Evolutionary conservation across 345 rosid species (phyloP).

Genomic region (Nephelium lappaceum): DNA sequence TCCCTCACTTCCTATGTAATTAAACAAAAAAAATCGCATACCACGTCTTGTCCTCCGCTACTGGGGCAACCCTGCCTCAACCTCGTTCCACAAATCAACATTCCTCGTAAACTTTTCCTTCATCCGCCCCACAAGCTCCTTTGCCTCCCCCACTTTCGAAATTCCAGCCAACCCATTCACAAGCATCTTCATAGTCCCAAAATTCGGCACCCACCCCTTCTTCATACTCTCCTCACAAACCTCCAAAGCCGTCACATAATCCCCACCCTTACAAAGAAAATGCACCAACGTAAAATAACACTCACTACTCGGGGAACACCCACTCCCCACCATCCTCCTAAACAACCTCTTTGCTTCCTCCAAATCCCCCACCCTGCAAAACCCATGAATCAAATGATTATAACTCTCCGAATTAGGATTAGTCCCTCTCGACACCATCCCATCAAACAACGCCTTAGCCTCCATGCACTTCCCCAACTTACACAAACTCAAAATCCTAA

Average conservation of each 20-base stretch:
- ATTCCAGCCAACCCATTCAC: constrained; percentile 61
- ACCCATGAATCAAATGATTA: constrained; percentile 72
- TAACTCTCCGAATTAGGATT: constrained; percentile 53
- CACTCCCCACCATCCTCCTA: constrained; percentile 51
- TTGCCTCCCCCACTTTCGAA: constrained; percentile 65
- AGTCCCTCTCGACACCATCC: constrained; percentile 48
- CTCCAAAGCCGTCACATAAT: constrained; percentile 62
- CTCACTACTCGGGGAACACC: constrained; percentile 48
- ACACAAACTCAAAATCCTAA: constrained; percentile 72
- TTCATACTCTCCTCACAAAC: constrained; percentile 63
- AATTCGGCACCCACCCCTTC: constrained; percentile 74
- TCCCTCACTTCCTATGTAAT: neutral
- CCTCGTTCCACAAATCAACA: constrained; percentile 68
- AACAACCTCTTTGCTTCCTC: constrained; percentile 75
- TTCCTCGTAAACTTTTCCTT: constrained; percentile 61
- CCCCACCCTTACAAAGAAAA: constrained; percentile 61
- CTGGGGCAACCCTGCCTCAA: constrained; percentile 70
- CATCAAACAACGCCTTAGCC: constrained; percentile 62
- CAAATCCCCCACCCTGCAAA: constrained; percentile 58
- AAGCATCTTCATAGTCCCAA: constrained; percentile 59
- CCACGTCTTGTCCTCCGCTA: constrained; percentile 21
- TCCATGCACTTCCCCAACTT: constrained; percentile 56
- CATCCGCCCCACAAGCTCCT: constrained; percentile 49
- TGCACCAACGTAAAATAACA: constrained; percentile 61
- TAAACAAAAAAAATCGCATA: neutral